phyloP scores from a whole-genome alignment of 202 grass and related monocot genomes.

The Setaria viridis region DNA sequence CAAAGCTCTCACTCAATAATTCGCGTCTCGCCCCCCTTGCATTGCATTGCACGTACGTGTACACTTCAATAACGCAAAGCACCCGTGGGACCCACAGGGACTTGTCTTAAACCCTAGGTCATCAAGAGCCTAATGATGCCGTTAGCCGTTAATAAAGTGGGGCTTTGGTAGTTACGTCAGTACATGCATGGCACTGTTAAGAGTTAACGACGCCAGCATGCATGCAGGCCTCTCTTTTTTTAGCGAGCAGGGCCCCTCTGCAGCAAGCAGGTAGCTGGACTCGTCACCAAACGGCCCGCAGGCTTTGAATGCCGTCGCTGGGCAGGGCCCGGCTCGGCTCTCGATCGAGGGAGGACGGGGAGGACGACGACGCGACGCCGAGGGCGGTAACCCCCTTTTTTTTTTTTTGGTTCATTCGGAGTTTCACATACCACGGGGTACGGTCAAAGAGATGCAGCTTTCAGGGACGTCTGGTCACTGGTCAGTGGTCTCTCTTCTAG shows the following conservation, averaged over 20 bases:
- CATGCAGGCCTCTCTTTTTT: too few species aligned
- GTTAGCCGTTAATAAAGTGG: constrained; percentile 40
- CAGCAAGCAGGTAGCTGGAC: constrained; percentile 15
- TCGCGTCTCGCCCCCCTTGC: too few species aligned
- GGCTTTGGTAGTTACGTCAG: background rate
- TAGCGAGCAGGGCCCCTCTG: background rate
- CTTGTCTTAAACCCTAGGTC: background rate
- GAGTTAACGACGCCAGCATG: background rate
- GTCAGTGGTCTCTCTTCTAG: background rate
- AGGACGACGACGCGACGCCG: background rate
- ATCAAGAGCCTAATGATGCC: constrained; percentile 18
- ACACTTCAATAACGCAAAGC: too few species aligned
- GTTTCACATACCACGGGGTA: background rate
- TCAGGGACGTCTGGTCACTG: background rate
- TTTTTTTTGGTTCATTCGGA: too few species aligned
- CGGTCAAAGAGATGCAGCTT: background rate
- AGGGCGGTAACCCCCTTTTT: background rate
- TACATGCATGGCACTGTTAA: background rate
- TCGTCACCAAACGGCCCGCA: constrained; percentile 36
- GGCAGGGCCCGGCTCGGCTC: background rate
- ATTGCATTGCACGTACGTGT: too few species aligned
- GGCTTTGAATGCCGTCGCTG: constrained; percentile 40
- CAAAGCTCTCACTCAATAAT: background rate
- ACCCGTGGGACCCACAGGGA: background rate
- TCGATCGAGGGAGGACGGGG: background rate